A percentile compares a stretch with the other conserved stretches of the same genome.
Evolutionary conservation across 345 rosid genomes (phyloP).

Genomic region (Camelina laxa): DNA sequence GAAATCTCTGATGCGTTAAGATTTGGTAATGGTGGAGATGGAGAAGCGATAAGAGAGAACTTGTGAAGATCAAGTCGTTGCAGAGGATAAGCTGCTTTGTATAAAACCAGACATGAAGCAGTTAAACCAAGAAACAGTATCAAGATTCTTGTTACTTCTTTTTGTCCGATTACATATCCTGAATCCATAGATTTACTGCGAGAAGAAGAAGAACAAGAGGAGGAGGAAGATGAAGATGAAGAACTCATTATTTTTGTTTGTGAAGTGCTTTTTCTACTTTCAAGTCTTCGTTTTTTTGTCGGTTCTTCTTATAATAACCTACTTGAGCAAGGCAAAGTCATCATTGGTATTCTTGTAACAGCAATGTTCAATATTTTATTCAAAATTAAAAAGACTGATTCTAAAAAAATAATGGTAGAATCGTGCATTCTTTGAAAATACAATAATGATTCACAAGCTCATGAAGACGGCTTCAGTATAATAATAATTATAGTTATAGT

Average conservation of each 20-base stretch:
- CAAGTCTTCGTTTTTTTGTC: constrained; percentile 34
- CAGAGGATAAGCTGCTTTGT: constrained; percentile 42
- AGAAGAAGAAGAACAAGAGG: constrained; percentile 34
- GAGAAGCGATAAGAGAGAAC: constrained; percentile 24
- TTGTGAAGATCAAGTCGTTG: constrained; percentile 28
- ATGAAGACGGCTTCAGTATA: neutral
- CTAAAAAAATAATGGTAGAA: constrained; percentile 21
- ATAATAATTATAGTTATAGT: neutral
- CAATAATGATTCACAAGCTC: no score
- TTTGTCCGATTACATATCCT: constrained; percentile 27
- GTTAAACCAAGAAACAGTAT: constrained; percentile 43
- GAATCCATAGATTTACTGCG: constrained; percentile 28
- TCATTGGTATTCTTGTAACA: constrained; percentile 30
- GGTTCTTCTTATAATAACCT: constrained; percentile 39
- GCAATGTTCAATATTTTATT: neutral
- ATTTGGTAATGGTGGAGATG: constrained; percentile 25
- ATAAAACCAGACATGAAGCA: constrained; percentile 42
- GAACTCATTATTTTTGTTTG: constrained; percentile 30
- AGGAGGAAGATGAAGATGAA: constrained; percentile 32
- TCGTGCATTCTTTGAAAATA: constrained; percentile 14
- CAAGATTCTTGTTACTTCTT: constrained; percentile 41
- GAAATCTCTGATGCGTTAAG: constrained; percentile 22
- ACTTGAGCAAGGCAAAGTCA: constrained; percentile 30
- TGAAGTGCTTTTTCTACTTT: neutral
- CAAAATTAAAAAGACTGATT: neutral